Conservation (phyloP, 441 rosid genomes). For the Jatropha multifida region DNA sequence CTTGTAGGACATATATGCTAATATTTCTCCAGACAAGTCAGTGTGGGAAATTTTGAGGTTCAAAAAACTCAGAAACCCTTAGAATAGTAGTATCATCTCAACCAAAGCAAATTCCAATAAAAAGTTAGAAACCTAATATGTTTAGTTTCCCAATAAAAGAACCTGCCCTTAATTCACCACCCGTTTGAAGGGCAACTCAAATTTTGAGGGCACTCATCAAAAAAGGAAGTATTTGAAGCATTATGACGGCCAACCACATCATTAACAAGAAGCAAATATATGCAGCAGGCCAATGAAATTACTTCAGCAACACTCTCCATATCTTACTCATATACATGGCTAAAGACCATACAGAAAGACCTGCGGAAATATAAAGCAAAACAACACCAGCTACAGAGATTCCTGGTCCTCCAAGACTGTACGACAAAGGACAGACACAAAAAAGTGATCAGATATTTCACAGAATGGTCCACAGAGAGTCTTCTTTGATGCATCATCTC, state of each 20-base stretch:
- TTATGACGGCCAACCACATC: conserved; percentile 4
- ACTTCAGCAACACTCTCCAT: conserved; percentile 69
- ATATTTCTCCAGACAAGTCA: conserved; percentile 1
- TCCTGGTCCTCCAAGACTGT: conserved; percentile 64
- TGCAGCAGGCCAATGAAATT: conserved; percentile 29
- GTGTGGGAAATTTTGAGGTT: neutral
- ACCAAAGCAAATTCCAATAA: neutral
- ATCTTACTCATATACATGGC: conserved; percentile 82
- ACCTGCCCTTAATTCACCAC: conserved; percentile 14
- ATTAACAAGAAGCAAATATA: conserved; percentile 15
- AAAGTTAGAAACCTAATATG: conserved; percentile 15
- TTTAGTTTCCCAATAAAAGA: neutral
- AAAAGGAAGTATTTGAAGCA: conserved; percentile 5
- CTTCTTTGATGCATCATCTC: neutral
- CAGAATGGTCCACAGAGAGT: neutral
- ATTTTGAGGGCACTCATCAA: conserved; percentile 7
- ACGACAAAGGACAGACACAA: neutral
- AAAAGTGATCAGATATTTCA: conserved; percentile 17
- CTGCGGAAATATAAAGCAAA: conserved; percentile 87
- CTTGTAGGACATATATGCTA: neutral
- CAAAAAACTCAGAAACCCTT: conserved; percentile 9
- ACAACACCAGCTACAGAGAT: conserved; percentile 57
- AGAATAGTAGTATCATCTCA: neutral
- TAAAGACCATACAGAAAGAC: conserved; percentile 85
- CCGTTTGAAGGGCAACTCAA: conserved; percentile 12